These are phyloP conservation scores for Tylopilus cervinicoccineus DNA, from an alignment of 768 basidiomycete species.

Conservation along the genomic window DNA sequence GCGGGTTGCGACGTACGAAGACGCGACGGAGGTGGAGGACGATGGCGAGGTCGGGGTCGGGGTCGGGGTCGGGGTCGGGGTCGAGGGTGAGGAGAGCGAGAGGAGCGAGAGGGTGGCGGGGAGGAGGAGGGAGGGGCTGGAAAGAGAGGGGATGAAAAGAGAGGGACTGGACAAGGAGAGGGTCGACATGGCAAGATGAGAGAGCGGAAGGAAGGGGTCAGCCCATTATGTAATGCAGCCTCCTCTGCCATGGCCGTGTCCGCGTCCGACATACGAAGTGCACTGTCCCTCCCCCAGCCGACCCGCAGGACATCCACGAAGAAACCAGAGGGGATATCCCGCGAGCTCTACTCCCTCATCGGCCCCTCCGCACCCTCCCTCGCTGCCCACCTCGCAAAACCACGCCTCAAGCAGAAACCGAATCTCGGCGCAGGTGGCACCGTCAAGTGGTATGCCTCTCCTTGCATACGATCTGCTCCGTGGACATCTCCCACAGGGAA, in stretches of 20 bases:
- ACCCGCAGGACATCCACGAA: constrained; percentile 40
- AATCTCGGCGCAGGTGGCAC: constrained; percentile 59
- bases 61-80: background rate
- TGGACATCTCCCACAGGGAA: constrained; percentile 51
- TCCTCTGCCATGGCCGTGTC: constrained; percentile 51
- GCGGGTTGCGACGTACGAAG: constrained; percentile 10
- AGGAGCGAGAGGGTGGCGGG: background rate
- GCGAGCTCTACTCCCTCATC: constrained; percentile 92
- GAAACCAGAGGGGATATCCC: constrained; percentile 87
- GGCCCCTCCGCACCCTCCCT: constrained; percentile 90
- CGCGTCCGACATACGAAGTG: constrained; percentile 81
- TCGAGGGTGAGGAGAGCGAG: background rate
- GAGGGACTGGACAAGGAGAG: background rate
- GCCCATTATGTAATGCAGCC: background rate
- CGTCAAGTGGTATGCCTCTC: constrained; percentile 62
- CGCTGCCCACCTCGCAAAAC: constrained; percentile 73
- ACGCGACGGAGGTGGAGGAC: background rate
- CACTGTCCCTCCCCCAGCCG: constrained; percentile 55
- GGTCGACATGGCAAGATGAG: background rate
- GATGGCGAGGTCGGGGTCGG: background rate
- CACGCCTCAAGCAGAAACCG: constrained; percentile 84
- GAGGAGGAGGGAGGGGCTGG: background rate
- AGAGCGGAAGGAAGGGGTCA: background rate
- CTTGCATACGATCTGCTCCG: background rate
- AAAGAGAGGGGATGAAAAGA: background rate